Percentiles rank a stretch among this genome's conserved stretches.
phyloP scores from a whole-genome alignment of 805 yeast species.

The Metschnikowia continentalis region DNA sequence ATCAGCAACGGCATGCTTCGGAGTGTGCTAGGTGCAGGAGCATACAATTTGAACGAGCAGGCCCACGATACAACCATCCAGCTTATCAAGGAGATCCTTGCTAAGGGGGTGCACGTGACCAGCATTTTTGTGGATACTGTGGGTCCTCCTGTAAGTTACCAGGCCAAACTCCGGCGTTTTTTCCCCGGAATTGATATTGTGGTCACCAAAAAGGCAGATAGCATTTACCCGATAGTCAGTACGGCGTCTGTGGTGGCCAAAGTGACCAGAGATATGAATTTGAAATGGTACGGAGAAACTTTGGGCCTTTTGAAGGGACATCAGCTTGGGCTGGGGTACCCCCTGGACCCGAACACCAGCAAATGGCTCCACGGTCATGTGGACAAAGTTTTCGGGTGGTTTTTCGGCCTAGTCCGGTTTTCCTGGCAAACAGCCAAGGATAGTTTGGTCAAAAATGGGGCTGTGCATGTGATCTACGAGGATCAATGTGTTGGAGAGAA shows the following conservation, averaged over 20 bases:
- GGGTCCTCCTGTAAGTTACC: conserved; percentile 89
- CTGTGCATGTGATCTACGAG: conserved; percentile 59
- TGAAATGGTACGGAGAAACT: conserved; percentile 33
- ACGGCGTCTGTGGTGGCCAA: conserved; percentile 95
- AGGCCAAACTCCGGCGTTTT: conserved; percentile 59
- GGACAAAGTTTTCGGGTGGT: conserved; percentile 85
- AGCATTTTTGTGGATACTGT: conserved; percentile 92
- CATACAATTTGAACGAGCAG: conserved; percentile 83
- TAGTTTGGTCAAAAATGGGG: conserved; percentile 51
- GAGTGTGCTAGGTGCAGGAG: conserved; percentile 43
- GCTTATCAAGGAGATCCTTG: conserved; percentile 62
- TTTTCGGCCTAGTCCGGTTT: conserved; percentile 62
- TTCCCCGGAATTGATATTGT: conserved; percentile 73
- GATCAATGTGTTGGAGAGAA: conserved; percentile 38
- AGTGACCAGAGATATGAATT: conserved; percentile 79
- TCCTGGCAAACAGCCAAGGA: conserved; percentile 95
- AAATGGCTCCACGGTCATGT: conserved; percentile 63
- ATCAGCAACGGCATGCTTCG: conserved; percentile 86
- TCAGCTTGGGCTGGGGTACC: conserved; percentile 82
- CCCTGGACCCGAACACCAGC: conserved; percentile 86
- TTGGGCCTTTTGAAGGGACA: conserved; percentile 31
- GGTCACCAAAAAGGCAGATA: conserved; percentile 93
- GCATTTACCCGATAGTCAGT: conserved; percentile 85
- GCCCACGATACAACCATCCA: conserved; percentile 93
- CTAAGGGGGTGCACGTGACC: conserved; percentile 56